Percentiles rank a stretch among this genome's conserved stretches.
phyloP scores from a whole-genome alignment of 75 land plant species.

The Ceratopteris richardii region DNA sequence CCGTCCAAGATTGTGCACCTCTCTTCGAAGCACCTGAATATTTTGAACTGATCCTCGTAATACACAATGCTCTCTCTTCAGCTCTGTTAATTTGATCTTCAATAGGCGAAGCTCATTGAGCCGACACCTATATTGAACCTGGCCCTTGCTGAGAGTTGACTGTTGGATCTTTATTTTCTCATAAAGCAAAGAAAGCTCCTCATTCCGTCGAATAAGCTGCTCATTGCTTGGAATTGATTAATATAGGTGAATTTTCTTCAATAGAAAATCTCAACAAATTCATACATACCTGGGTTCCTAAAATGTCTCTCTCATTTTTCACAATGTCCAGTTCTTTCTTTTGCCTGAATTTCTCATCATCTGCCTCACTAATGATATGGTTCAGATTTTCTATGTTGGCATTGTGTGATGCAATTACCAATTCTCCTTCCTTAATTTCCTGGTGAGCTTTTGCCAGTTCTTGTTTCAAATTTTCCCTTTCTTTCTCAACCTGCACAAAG shows the following conservation, averaged over 20 bases:
- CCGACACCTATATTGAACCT: constrained; percentile 20
- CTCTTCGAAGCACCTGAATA: constrained; percentile 16
- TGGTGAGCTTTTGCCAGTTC: constrained; percentile 16
- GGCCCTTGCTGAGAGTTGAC: constrained; percentile 25
- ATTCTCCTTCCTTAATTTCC: constrained; percentile 17
- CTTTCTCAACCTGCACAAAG: constrained; percentile 24
- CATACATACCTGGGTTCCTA: constrained; percentile 21
- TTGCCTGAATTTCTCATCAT: constrained; percentile 26
- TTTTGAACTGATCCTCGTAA: constrained; percentile 14
- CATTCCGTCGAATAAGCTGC: constrained; percentile 21
- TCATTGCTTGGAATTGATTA: no score
- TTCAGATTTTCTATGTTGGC: constrained; percentile 21
- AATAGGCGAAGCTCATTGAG: constrained; percentile 23
- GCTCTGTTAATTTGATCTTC: constrained; percentile 21
- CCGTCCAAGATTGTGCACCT: constrained; percentile 19
- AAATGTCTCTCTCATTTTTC: constrained; percentile 19
- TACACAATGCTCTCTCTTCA: constrained; percentile 26
- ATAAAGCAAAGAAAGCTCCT: constrained; percentile 17
- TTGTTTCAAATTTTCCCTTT: constrained; percentile 20
- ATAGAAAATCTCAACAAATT: no score
- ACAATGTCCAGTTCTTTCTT: constrained; percentile 28
- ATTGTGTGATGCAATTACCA: constrained; percentile 10
- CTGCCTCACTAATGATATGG: constrained; percentile 26
- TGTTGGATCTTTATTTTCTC: constrained; percentile 27
- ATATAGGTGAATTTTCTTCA: background rate